phyloP scores from a whole-genome alignment of 129 eudicot genomes.

The Helichrysum umbraculigerum region DNA sequence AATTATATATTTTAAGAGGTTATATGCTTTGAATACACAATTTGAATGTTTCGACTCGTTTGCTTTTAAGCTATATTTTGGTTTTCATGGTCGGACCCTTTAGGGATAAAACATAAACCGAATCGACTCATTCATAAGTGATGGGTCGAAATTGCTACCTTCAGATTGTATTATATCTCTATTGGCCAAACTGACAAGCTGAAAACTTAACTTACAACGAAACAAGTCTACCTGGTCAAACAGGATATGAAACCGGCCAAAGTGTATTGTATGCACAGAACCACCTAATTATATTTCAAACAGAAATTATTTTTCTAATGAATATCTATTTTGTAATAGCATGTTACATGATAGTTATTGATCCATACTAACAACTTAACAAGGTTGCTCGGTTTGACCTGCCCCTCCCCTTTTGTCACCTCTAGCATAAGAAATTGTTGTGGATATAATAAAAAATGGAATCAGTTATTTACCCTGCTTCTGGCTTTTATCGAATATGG shows the following conservation, averaged over 20 bases:
- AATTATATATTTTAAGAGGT: background rate
- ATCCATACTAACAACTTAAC: background rate
- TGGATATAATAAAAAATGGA: background rate
- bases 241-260: background rate
- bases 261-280: conserved; percentile 1
- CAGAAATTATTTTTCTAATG: background rate
- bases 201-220: background rate
- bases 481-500: conserved; percentile 86
- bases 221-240: background rate
- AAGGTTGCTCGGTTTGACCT: background rate
- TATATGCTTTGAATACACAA: background rate
- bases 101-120: background rate
- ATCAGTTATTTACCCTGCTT: conserved; percentile 50
- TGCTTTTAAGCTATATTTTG: background rate
- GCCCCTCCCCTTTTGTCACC: background rate
- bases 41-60: background rate
- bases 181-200: background rate
- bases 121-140: background rate
- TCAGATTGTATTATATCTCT: background rate
- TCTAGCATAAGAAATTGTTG: background rate
- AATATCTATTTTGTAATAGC: background rate
- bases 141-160: background rate
- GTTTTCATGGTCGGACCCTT: background rate
- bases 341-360: background rate
- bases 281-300: background rate